Conservation (phyloP, 495 filamentous ascomycete genomes). For the Baudoinia panamericana region DNA sequence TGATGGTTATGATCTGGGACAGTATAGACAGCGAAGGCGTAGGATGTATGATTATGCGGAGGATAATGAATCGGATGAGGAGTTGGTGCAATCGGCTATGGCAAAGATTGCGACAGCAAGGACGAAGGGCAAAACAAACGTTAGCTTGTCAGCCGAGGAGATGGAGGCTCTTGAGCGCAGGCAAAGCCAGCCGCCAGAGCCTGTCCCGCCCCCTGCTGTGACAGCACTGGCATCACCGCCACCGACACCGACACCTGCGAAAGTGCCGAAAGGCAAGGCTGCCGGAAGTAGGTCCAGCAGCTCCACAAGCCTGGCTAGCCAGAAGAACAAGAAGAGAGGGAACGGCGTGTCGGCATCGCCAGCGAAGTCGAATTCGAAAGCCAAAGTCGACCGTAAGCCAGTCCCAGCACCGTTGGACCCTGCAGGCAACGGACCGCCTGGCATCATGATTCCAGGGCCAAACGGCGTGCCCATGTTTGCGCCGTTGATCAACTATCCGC, state of each 20-base stretch:
- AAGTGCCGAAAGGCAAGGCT: conserved; percentile 7
- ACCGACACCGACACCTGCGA: conserved; percentile 11
- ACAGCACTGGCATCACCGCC: conserved; percentile 12
- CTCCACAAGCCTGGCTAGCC: conserved; percentile 10
- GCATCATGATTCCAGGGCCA: conserved; percentile 27
- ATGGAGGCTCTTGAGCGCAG: conserved; percentile 59
- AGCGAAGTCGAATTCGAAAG: conserved; percentile 18
- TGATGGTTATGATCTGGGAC: conserved; percentile 45
- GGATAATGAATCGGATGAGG: conserved; percentile 51
- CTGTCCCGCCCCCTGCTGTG: conserved; percentile 3
- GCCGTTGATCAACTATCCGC: conserved; percentile 20
- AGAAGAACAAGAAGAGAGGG: conserved; percentile 8
- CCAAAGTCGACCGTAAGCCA: conserved; percentile 17
- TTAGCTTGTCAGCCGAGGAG: conserved; percentile 61
- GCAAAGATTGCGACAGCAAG: conserved; percentile 64
- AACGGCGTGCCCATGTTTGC: conserved; percentile 24
- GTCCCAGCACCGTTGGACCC: conserved; percentile 3
- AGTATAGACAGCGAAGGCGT: conserved; percentile 32
- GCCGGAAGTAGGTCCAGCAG: conserved; percentile 15
- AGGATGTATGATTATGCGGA: conserved; percentile 40
- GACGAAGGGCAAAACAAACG: conserved; percentile 57
- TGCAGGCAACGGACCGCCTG: conserved; percentile 13
- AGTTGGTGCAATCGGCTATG: conserved; percentile 58
- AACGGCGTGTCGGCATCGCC: conserved; percentile 14
- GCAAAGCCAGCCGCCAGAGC: conserved; percentile 15